Conservation (phyloP, 768 basidiomycete species). For the Suillus lakei region DNA sequence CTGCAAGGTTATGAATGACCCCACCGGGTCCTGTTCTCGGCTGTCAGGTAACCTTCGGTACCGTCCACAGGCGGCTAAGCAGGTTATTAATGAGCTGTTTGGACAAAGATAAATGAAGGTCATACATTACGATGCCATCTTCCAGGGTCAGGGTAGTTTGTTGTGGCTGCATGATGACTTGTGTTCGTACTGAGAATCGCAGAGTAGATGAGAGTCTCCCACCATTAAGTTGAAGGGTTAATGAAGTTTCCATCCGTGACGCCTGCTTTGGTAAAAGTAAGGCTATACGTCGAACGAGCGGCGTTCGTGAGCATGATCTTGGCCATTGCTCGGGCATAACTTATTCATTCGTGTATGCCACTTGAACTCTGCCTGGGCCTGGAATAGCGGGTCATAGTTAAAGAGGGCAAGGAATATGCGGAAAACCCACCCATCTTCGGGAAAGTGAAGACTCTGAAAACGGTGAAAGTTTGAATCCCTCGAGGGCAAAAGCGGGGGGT, state of each 20-base stretch:
- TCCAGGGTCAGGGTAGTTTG: background rate
- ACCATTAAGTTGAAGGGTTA: background rate
- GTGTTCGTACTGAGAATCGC: background rate
- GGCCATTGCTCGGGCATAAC: background rate
- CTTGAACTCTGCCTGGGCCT: background rate
- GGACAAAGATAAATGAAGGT: background rate
- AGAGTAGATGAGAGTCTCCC: background rate
- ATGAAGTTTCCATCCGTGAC: background rate
- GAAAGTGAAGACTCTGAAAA: background rate
- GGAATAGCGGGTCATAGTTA: background rate
- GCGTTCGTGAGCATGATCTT: background rate
- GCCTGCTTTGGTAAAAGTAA: background rate
- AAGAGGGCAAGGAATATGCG: background rate
- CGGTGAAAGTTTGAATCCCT: background rate
- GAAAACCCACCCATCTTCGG: background rate
- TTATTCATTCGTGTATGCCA: background rate
- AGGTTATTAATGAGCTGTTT: background rate
- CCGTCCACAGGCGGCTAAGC: background rate
- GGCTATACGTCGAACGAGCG: background rate
- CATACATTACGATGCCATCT: background rate
- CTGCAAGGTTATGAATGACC: background rate
- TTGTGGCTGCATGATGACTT: background rate
- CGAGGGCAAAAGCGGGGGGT: background rate
- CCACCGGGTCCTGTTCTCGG: background rate
- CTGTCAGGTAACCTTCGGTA: background rate